A percentile compares a stretch with the other conserved stretches of the same genome.
phyloP scores from a whole-genome alignment of 306 rosid species.

The Arachis hypogaea region DNA sequence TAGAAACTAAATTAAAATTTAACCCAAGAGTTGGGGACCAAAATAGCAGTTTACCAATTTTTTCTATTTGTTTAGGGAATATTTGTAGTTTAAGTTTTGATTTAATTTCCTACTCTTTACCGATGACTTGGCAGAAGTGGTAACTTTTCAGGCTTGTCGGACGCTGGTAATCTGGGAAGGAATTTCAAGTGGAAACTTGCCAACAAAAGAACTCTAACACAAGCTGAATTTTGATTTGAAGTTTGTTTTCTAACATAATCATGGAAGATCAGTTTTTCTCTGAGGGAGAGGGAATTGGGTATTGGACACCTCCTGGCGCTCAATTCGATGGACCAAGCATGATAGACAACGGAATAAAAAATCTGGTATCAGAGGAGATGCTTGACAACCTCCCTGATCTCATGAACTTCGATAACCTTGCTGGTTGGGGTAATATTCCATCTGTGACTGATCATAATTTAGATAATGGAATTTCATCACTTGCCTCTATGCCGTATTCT shows the following conservation, averaged over 20 bases:
- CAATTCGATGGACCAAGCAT: slow-evolving; percentile 53
- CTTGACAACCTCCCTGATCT: slow-evolving; percentile 63
- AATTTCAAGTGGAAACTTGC: slow-evolving; percentile 27
- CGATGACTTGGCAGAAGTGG: slow-evolving; percentile 9
- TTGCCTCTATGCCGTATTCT: slow-evolving; percentile 44
- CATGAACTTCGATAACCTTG: slow-evolving; percentile 67
- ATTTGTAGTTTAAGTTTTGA: slow-evolving; percentile 11
- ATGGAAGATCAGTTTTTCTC: slow-evolving; percentile 62
- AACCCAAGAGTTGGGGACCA: too few relatives aligned
- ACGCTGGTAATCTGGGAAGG: slow-evolving; percentile 35
- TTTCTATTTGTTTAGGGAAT: not conserved
- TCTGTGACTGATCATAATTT: slow-evolving; percentile 48
- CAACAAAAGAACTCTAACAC: slow-evolving; percentile 35
- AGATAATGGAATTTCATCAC: slow-evolving; percentile 53
- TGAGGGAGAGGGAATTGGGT: slow-evolving; percentile 49
- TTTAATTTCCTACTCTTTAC: slow-evolving; percentile 18
- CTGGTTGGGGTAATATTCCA: slow-evolving; percentile 73
- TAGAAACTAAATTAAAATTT: too few relatives aligned
- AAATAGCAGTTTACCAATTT: not conserved
- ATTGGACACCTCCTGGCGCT: slow-evolving; percentile 48
- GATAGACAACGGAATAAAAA: slow-evolving; percentile 54
- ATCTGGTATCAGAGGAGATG: slow-evolving; percentile 55
- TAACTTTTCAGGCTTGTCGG: slow-evolving; percentile 29
- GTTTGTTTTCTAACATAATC: slow-evolving; percentile 38
- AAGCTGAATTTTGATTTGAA: slow-evolving; percentile 26